Evolutionary conservation across 495 filamentous ascomycete species (phyloP).

Genomic region (Xylaria curta): DNA sequence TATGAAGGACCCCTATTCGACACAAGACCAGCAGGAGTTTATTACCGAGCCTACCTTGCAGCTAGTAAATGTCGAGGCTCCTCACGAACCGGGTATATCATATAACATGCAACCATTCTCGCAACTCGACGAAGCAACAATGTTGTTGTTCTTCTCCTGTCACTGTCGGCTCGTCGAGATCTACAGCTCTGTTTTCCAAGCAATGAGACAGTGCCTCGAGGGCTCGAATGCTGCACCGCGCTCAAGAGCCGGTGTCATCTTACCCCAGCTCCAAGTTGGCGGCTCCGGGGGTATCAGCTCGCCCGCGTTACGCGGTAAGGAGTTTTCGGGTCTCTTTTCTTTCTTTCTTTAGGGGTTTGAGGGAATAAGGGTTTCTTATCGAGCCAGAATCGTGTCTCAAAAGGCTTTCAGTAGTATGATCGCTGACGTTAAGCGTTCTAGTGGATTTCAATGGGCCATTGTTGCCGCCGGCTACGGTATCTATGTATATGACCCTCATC

Average conservation of each 20-base stretch:
- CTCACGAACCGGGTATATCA: background rate
- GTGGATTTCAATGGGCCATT: constrained; percentile 20
- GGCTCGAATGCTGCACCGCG: background rate
- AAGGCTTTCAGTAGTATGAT: background rate
- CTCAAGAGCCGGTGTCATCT: background rate
- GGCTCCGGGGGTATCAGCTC: background rate
- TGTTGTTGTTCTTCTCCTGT: constrained; percentile 22
- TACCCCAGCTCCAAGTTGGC: constrained; percentile 27
- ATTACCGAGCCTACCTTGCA: background rate
- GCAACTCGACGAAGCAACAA: constrained; percentile 27
- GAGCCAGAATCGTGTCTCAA: background rate
- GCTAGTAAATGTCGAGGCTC: background rate
- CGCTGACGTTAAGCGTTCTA: background rate
- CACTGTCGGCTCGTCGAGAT: constrained; percentile 25
- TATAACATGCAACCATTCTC: background rate
- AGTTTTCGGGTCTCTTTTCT: background rate
- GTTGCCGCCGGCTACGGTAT: constrained; percentile 7
- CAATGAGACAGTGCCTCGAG: constrained; percentile 19
- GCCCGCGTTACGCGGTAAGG: constrained; percentile 12
- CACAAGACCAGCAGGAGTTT: background rate
- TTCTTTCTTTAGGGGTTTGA: background rate
- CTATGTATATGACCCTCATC: constrained; percentile 28
- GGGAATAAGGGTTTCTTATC: background rate
- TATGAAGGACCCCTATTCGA: constrained; percentile 9
- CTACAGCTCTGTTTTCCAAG: constrained; percentile 26